phyloP scores from a whole-genome alignment of 305 asterid genomes.

The Rubia occidens region DNA sequence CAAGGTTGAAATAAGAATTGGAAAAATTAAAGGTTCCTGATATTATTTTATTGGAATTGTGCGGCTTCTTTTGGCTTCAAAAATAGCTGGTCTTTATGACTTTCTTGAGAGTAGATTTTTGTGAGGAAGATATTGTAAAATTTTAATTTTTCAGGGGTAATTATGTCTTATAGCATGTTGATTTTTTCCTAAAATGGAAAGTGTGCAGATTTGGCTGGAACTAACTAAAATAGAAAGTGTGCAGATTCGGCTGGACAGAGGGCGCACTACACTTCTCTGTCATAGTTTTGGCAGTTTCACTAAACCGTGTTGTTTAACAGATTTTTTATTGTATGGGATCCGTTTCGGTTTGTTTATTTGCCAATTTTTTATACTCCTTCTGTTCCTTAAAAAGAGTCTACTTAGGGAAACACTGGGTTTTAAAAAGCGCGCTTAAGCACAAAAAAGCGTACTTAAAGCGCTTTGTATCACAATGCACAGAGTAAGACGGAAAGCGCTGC shows the following conservation, averaged over 20 bases:
- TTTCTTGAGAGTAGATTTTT: neutral
- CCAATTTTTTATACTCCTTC: neutral
- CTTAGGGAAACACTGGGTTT: neutral
- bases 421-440: no score
- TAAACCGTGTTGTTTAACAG: neutral
- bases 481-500: no score
- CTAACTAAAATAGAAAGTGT: no score
- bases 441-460: no score
- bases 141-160: no score
- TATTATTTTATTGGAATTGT: neutral
- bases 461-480: no score
- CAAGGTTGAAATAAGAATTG: no score
- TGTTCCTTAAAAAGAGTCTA: neutral
- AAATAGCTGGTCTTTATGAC: conserved; percentile 5
- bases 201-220: no score
- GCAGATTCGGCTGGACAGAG: no score
- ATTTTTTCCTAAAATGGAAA: no score
- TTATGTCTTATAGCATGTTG: no score
- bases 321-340: neutral
- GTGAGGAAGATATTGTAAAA: neutral
- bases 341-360: neutral
- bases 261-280: neutral
- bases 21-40: neutral
- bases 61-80: neutral
- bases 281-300: neutral